Base-by-base conservation (phyloP, 345 rosid genomes). In the Eucalyptus rudis region DNA sequence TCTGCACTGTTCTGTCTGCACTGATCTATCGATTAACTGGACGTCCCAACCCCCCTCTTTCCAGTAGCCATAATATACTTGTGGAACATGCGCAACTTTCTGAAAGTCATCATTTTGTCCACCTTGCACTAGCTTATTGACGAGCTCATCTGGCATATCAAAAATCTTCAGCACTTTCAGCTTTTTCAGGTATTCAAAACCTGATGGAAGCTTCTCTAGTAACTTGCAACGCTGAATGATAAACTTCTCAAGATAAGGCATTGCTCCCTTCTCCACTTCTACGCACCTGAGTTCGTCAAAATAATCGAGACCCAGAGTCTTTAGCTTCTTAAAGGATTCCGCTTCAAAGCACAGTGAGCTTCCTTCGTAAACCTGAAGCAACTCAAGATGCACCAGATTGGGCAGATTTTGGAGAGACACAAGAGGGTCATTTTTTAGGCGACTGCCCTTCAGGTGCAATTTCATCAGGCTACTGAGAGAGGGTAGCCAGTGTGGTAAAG, bases 381-480 rank as follows among this genome's bases (percentile, higher is more conserved):
- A 36, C 86, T 91, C 94, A 6, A 91, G 93, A 81, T 91, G 93
- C 15, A 90, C 89, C 15, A 93, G 91, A 76, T 93, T 93, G 6
- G 92, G 91, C 47, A 93, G 86, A 27, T 40, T 76, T 87, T 88
- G 90, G 49, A 93, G 90, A 86, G 88, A 58, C 47, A 47, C 87
- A 4, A 93, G 90, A 25, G 93, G 93, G 86, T 91, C 91, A 51
- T 90, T 66, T 58, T 89, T n/a, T 51, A 93, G 87, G 5, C 88
- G 91, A 49, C 91, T 89, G 90, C 91, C 51, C 68, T 86, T 91
- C 40, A 93, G 86, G 59, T 89, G 88, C 16, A 93, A 14, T 49
- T 88, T 91, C 64, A 88, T 90, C 22, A 93, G 49, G 62, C 93
- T 91, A 47, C 62, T 86, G 68, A 93, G 91, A 17, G 88, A 49